Evolutionary conservation across 345 rosid species (phyloP), one percentile per base, ranked within the genome.

Genomic region (Acer negundo): DNA sequence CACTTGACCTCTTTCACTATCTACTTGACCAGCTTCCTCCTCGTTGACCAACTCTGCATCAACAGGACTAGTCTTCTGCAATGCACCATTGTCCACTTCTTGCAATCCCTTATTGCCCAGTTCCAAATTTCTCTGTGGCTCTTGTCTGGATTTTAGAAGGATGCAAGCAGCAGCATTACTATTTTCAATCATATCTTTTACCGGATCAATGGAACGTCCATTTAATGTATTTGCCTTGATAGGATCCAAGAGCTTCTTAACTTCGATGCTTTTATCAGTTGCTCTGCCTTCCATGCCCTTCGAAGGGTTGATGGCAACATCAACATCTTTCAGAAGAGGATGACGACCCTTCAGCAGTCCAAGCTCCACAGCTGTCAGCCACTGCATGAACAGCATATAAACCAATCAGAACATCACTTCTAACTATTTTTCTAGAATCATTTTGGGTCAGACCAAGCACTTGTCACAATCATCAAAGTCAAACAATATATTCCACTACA

Each of bases 291-390:
- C 91, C 66, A 80, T 74, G 76, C 93, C 92, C 78, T 87, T 82
- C 28, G 89, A 75, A 77, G 94, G 97, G 78, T 87, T 91, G 81
- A 93, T 86, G 76, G 88, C 81, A 75, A 93, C 83, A 81, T 95
- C 99, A 66, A 93, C 84, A 82, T 95, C 98, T 80, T 88, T 85
- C 81, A 95, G 70, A 79, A 95, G 94, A 63, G 99, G 99, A 87
- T 95, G 99, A 49, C 95, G 97, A 69, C 99, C 99, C 89, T 95
- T 95, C 71, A 95, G 81, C 85, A 95, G 94, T 80, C 93, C 99
- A 79, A 95, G 96, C 79, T 95, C 99, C 79, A 93, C 97, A 2
- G 95, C 96, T 77, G 87, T 79, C 67, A 95, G 92, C 99, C 99
- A 95, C 99, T 95, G 84, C 86, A 88, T 58, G 69, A 69, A 63